Evolutionary conservation across 2,329 filamentous ascomycete genomes (phyloP), one percentile per base, ranked within the genome.

Genomic region (Epicoccum sorghinum): DNA sequence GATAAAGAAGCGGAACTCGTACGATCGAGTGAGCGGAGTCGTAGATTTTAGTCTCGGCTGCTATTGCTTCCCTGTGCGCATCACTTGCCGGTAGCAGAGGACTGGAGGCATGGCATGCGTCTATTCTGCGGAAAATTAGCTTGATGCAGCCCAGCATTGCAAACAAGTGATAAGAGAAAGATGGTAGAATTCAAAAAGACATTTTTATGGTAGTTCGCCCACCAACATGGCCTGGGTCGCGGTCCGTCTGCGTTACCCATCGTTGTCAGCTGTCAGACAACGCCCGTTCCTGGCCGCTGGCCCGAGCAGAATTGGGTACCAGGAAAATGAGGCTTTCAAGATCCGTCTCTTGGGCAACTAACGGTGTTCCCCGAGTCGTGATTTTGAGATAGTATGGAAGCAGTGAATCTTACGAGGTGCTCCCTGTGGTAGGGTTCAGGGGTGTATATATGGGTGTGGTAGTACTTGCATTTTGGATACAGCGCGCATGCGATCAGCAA

Each of bases 11-110:
- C 13, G 13, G 32, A 35, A 3, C 39, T 51, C 58, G 68, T 80
- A 89, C 89, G 67, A 80, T 75, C 32, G 85, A 86, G 23, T 75
- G 64, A 9, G 86, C 84, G 37, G 77, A 75, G 38, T 83, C 80
- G 62, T 86, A 89, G 10, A 86, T 85, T 9, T 82, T 79, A 40
- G 83, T 83, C 73, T 96, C 92, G 36, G 86, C 76, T 41, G 81
- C 73, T 66, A 88, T 88, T 18, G 90, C 90, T 58, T 83, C 78
- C 30, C 78, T 74, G 49, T 80, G 80, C 27, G 81, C 82, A 57
- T 82, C 80, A 27, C 75, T 66, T 47, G 79, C 73, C 9, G 75
- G 75, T 25, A 78, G 74, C 3, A 75, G 71, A 53, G 79, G 77
- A 51, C 79, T 73, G 18, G 74, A 73, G 46, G 67, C 69, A 64